phyloP scores from a whole-genome alignment of 371 early-diverging fungal species.

The Haplosporangium sp. region DNA sequence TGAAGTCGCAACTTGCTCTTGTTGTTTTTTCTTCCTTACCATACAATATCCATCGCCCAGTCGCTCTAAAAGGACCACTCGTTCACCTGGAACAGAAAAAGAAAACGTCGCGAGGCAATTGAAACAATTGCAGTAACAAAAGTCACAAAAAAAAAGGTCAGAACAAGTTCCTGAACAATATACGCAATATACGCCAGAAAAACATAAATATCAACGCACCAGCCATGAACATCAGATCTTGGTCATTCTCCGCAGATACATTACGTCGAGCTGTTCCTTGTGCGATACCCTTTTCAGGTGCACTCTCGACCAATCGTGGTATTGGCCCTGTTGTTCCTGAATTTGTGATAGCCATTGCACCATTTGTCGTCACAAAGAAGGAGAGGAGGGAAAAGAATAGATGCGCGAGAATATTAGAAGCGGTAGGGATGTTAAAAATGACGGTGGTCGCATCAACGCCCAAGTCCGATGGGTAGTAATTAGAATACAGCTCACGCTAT shows the following conservation, averaged over 20 bases:
- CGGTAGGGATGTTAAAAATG: background rate
- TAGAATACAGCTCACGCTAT: too few relatives aligned
- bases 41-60: conserved; percentile 12
- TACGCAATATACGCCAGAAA: too few relatives aligned
- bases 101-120: background rate
- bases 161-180: too few relatives aligned
- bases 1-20: conserved; percentile 2
- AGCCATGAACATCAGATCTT: conserved; percentile 17
- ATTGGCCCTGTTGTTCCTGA: background rate
- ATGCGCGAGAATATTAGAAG: background rate
- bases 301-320: conserved; percentile 3
- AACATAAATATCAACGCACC: conserved; percentile 5
- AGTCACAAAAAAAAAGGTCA: background rate
- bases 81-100: conserved; percentile 15
- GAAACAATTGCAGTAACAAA: background rate
- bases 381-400: background rate
- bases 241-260: conserved; percentile 2
- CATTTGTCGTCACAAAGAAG: background rate
- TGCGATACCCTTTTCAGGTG: conserved; percentile 9
- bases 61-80: conserved; percentile 28
- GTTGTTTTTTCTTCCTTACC: conserved; percentile 26
- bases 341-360: background rate
- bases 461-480: too few relatives aligned
- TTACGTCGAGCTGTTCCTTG: conserved; percentile 17
- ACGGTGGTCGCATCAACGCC: too few relatives aligned